Evolutionary conservation across 495 filamentous ascomycete species (phyloP).

Genomic region (Lophiostoma macrostomum): DNA sequence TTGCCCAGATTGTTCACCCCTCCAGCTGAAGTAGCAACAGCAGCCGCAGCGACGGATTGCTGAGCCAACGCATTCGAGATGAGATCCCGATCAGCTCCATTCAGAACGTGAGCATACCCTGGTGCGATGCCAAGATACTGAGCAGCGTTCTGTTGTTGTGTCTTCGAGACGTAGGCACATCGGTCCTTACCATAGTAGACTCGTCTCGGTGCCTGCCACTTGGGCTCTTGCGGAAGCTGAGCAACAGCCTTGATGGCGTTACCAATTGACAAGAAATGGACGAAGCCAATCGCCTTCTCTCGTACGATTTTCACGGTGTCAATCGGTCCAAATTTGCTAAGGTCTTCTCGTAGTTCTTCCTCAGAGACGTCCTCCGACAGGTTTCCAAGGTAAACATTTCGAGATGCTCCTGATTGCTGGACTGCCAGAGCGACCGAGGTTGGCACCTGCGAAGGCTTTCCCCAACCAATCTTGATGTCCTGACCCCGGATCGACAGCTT

Average conservation of each 20-base stretch:
- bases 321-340: conserved; percentile 93
- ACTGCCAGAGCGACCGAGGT: conserved; percentile 95
- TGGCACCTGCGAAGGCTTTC: conserved; percentile 95
- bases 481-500: conserved; percentile 96
- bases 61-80: conserved; percentile 95
- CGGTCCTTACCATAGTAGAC: conserved; percentile 99
- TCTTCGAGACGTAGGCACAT: conserved; percentile 98
- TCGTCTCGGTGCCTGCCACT: conserved; percentile 92
- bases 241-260: conserved; percentile 99
- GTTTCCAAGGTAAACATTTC: conserved; percentile 96
- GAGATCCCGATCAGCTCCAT: conserved; percentile 89
- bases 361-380: conserved; percentile 85
- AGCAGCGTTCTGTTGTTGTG: conserved; percentile 97
- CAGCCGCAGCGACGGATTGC: conserved; percentile 94
- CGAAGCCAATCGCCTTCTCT: conserved; percentile 97
- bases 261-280: conserved; percentile 95
- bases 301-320: conserved; percentile 97
- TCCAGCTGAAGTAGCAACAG: conserved; percentile 92
- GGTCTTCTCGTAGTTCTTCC: conserved; percentile 88
- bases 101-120: conserved; percentile 94
- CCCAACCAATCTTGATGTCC: conserved; percentile 99
- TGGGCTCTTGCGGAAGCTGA: conserved; percentile 90
- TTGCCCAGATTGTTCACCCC: conserved; percentile 97
- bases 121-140: conserved; percentile 97
- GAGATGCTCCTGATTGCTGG: conserved; percentile 95